Base-by-base conservation (phyloP, 23 red algal species). In the Gracilaria caudata region DNA sequence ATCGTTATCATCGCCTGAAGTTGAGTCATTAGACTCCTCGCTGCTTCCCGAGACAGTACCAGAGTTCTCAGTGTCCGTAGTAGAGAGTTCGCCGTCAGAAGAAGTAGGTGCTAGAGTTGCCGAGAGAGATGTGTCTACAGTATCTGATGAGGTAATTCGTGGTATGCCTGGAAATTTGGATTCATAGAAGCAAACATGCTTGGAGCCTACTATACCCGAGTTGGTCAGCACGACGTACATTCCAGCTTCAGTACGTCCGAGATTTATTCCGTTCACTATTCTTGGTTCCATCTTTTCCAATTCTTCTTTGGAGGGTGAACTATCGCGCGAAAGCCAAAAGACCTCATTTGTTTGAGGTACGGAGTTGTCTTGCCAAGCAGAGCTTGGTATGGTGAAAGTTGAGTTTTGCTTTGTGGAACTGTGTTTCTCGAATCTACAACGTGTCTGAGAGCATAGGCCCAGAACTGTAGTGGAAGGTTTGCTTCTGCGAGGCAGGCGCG, bases 121-220 rank as follows among this genome's bases (percentile, higher is more conserved):
- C 4, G 21, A 7, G 7, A 4, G 4, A 8, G 68, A 16, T 74
- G 68, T 23, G 32, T 74, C 68, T 33, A 12, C 11, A 49, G 24
- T 78, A 17, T 78, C 17, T 2, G 4, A 35, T 13, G 28, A 13
- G 33, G 9, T 45, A 1, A 64, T 9, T 2, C 2, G 11, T 64
- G 17, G n/a, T n/a, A 46, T 7, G 0, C 47, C 66, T 0, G 70
- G 83, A 56, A 87, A 73, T 6, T 46, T 4, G 21, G 0, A 21
- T 30, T 87, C 65, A 20, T 29, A 39, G 30, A 87, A 73, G 13
- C 55, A 34, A 0, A 87, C 66, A 59, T 87, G 83, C 44, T 76
- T 87, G 14, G 66, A 53, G 17, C 17, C 0, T 4, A 32, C 45
- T 13, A 87, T 60, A 24, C 66, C 59, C 59, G 0, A 43, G 1